Base-by-base conservation (phyloP, 2,329 filamentous ascomycete genomes). In the Trichoderma sp. region DNA sequence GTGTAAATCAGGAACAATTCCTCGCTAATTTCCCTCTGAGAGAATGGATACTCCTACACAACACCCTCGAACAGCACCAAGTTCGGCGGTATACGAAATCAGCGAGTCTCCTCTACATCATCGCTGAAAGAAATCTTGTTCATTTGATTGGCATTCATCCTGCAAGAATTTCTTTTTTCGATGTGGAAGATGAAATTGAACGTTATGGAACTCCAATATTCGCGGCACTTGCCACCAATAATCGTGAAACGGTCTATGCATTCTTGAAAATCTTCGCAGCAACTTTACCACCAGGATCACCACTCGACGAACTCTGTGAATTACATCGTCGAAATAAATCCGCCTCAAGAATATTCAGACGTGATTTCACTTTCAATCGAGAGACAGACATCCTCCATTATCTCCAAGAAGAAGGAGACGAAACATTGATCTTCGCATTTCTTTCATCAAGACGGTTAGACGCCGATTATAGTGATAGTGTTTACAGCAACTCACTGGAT, bases 121-220 rank as follows among this genome's bases (percentile, higher is more conserved):
- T 66, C 9, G 26, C 69, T 8, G 62, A 71, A 3, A 66, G 36
- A 4, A 57, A 57, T 13, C 4, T 66, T 1, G 17, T 26, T 1
- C 9, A 39, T 1, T 36, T 71, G 0, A 32, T 71, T 17, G 4
- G 15, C 6, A 15, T 30, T 0, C 50, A 30, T 20, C 23, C 50
- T 6, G 3, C 7, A 1, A 26, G 15, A 12, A 2, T 15, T 3
- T 70, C 13, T 0, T 66, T 12, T 32, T 59, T 63, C 12, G 32
- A 53, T 6, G 3, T 36, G 15, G 34, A 28, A 23, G 1, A 13
- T 7, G 34, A 1, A 36, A 50, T n/a, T 34, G 62, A 71, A 20
- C 53, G 62, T 11, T 71, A 71, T 47, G 50, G 36, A 9, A 50
- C 57, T 15, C 69, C 69, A 13, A 47, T 71, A 15, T 53, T 68